phyloP scores from a whole-genome alignment of 768 basidiomycete genomes.

The Tricholoma sp. region DNA sequence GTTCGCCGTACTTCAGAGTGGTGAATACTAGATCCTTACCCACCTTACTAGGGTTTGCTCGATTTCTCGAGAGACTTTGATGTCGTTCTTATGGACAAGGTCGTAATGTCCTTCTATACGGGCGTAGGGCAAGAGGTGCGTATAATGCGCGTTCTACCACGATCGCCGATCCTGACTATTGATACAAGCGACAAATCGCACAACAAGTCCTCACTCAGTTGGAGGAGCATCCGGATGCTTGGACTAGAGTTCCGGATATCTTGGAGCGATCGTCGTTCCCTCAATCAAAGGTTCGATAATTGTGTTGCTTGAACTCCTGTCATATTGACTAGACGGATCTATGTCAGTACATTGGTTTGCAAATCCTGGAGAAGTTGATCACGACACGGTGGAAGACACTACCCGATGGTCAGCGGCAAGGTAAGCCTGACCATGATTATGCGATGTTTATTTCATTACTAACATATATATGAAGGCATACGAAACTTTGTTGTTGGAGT shows the following conservation, averaged over 20 bases:
- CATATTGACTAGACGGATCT: slow-evolving; percentile 10
- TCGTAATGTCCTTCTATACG: slow-evolving; percentile 4
- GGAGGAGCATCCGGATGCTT: slow-evolving; percentile 93
- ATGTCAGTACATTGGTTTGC: slow-evolving; percentile 89
- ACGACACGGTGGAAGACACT: slow-evolving; percentile 93
- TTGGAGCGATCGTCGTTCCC: slow-evolving; percentile 79
- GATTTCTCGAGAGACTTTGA: slow-evolving; percentile 33
- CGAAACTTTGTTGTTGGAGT: slow-evolving; percentile 94
- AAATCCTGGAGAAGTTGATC: slow-evolving; percentile 95
- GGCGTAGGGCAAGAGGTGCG: slow-evolving; percentile 70
- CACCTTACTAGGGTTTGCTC: slow-evolving; percentile 63
- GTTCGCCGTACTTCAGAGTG: slow-evolving; percentile 22
- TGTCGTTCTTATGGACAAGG: slow-evolving; percentile 4
- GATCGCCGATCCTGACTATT: slow-evolving; percentile 21
- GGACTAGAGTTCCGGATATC: slow-evolving; percentile 95
- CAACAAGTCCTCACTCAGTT: slow-evolving; percentile 94
- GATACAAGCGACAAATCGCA: slow-evolving; percentile 82
- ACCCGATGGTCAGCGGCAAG: slow-evolving; percentile 90
- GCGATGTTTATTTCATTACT: neutral
- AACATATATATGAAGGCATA: slow-evolving; percentile 53
- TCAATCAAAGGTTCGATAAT: slow-evolving; percentile 68
- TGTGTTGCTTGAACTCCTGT: slow-evolving; percentile 1
- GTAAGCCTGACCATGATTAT: slow-evolving; percentile 28
- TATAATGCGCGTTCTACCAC: slow-evolving; percentile 9
- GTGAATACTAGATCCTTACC: slow-evolving; percentile 17